Base-by-base conservation (phyloP, 306 rosid species). In the Prunus dulcis region DNA sequence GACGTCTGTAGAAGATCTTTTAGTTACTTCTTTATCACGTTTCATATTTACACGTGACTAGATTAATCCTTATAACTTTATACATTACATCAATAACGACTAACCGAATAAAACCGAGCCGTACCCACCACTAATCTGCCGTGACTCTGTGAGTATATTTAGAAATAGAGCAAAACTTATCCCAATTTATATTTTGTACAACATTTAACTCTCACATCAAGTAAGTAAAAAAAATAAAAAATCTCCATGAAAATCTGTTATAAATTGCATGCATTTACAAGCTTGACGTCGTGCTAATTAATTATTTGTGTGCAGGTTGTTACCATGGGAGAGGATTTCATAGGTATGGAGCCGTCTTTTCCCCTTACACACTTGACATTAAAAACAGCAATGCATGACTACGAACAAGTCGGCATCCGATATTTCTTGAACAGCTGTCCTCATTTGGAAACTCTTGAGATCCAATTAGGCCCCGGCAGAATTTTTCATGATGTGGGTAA, bases 351-450 rank as follows among this genome's bases (percentile, higher is more conserved):
- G 14, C 38, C 53, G 12, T n/a, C 11, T 2, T 1, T 88, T 78
- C 70, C 70, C 4, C 65, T 81, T 5, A 70, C 45, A 14, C 83
- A 89, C 38, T 79, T 91, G 70, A 87, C 17, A 23, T 1, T 91
- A 67, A 87, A 79, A 23, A 77, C 88, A 4, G 56, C 72, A 2
- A 12, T 91, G 79, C 88, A 85, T 43, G 46, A 74, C 0, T 6
- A 65, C 28, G 93, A 88, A 50, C 73, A 76, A 9, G 41, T 3
- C 2, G 93, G 93, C 23, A 77, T 88, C 60, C 47, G 41, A 1
- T 91, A 79, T 64, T 75, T 91, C 27, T 79, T 91, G 6, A 38
- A 50, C 2, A 87, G 89, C 68, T 88, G 83, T 23, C 81, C 88
- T 20, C 4, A 0, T 3, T 14, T 88, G 71, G 78, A 77, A 52